Percentiles rank a stretch among this genome's conserved stretches.
These are phyloP conservation scores for Linum tenue DNA, from an alignment of 345 rosid species.

Conservation along the genomic window DNA sequence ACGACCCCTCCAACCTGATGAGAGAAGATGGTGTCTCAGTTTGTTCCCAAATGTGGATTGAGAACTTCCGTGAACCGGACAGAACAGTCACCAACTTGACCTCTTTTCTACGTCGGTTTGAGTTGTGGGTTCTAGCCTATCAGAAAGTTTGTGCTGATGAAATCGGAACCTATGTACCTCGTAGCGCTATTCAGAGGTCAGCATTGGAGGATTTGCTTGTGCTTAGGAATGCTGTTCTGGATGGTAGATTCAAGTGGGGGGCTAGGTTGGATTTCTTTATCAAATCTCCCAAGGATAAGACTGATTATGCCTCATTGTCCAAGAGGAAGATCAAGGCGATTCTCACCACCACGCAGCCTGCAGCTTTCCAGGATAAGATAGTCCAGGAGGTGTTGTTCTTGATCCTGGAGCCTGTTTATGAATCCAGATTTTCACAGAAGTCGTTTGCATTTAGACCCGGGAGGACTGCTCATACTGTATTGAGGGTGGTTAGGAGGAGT, in stretches of 20 bases:
- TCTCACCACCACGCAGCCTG: conserved; percentile 78
- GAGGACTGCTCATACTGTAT: conserved; percentile 71
- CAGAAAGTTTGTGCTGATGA: conserved; percentile 89
- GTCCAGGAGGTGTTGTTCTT: conserved; percentile 90
- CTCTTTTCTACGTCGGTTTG: conserved; percentile 65
- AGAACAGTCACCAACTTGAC: conserved; percentile 46
- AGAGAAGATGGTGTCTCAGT: conserved; percentile 91
- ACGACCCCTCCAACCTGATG: conserved; percentile 66
- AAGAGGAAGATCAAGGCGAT: conserved; percentile 90
- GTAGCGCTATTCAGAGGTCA: conserved; percentile 64
- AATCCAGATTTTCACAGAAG: conserved; percentile 74
- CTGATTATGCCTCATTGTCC: conserved; percentile 70
- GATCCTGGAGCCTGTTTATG: conserved; percentile 81
- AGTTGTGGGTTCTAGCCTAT: conserved; percentile 87
- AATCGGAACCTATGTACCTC: conserved; percentile 77
- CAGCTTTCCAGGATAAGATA: conserved; percentile 85
- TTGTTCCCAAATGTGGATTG: conserved; percentile 97
- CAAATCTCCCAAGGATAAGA: conserved; percentile 84
- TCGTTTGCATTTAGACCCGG: conserved; percentile 91
- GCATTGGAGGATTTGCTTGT: conserved; percentile 78
- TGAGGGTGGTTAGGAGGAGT: conserved; percentile 83
- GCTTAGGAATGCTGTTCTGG: conserved; percentile 84
- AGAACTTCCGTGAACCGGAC: conserved; percentile 40
- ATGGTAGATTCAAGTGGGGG: conserved; percentile 90
- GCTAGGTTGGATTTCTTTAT: conserved; percentile 79